Evolutionary conservation across 2,329 filamentous ascomycete species (phyloP).

Genomic region (Podosphaera fusca): DNA sequence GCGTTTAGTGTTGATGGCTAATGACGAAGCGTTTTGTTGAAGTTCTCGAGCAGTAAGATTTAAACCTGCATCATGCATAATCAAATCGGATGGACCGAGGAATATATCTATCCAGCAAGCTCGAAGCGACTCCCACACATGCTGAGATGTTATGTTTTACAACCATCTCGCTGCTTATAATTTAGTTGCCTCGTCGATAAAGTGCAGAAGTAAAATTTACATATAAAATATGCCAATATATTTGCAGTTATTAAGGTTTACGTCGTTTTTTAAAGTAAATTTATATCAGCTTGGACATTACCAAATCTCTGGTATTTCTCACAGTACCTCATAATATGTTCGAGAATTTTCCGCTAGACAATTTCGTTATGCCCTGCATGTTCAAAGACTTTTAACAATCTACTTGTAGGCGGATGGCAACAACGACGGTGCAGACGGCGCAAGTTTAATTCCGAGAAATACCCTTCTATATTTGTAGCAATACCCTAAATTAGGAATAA

Average conservation of each 20-base stretch:
- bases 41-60: conserved; percentile 3
- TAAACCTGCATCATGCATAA: neutral
- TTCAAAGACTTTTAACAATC: neutral
- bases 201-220: neutral
- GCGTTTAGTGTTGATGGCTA: neutral
- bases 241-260: neutral
- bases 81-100: neutral
- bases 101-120: neutral
- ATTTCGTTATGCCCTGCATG: neutral
- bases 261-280: neutral
- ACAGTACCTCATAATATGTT: neutral
- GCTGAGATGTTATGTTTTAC: neutral
- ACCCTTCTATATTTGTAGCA: neutral
- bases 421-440: neutral
- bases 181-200: conserved; percentile 1
- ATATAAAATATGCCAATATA: conserved; percentile 2
- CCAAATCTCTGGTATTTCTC: neutral
- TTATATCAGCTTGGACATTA: neutral
- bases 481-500: neutral
- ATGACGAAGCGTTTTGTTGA: neutral
- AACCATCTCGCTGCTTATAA: conserved; percentile 2
- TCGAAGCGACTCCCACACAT: neutral
- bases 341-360: neutral
- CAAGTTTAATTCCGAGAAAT: neutral
- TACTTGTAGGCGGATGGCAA: neutral